Evolutionary conservation across 352 stramenopile species (phyloP), one percentile per base, ranked within the genome.

Genomic region (Globisporangium mamillatum): DNA sequence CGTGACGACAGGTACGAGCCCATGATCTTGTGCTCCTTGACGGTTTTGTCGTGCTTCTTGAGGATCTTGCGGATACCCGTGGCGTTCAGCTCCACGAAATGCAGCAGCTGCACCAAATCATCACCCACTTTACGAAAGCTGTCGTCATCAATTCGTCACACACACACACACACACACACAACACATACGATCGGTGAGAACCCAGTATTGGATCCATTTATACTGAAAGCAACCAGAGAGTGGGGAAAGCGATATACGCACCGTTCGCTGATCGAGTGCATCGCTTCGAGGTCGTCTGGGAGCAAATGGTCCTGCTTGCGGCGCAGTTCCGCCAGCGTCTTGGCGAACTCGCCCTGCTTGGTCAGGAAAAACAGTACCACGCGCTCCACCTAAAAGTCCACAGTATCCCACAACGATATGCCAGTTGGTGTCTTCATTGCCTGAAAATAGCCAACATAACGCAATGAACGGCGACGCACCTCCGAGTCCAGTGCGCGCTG

Each of bases 31-130:
- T 81, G 74, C 65, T 86, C 80, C 58, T 93, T 92, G 64, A 93
- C 76, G 20, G 86, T 84, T 70, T 95, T 95, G 77, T 94, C 86
- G 69, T 94, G 88, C 72, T 96, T 96, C 68, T 96, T 96, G 55
- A 94, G 81, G 72, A 96, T 96, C 73, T 96, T 96, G 60, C 89
- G 86, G 63, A 96, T 89, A 24, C 87, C 88, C 34, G 86, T 95
- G 20, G 87, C 84, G 69, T 96, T 96, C 36, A 96, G 80, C 73
- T 95, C 86, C 12, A 96, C 82, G 61, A 92, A 96, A 61, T 94
- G 77, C 64, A 96, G 81, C 60, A 96, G 55, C 50, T 92, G 79
- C 54, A 94, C 83, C 10, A 96, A 72, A 6, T 94, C 84, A 55
- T 96, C 89, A 34, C 89, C 89, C n/a, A 92, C 78, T 18, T 75